These are phyloP conservation scores for Arthrocladium fulminans DNA, from an alignment of 2,329 filamentous ascomycete genomes.

Conservation along the genomic window DNA sequence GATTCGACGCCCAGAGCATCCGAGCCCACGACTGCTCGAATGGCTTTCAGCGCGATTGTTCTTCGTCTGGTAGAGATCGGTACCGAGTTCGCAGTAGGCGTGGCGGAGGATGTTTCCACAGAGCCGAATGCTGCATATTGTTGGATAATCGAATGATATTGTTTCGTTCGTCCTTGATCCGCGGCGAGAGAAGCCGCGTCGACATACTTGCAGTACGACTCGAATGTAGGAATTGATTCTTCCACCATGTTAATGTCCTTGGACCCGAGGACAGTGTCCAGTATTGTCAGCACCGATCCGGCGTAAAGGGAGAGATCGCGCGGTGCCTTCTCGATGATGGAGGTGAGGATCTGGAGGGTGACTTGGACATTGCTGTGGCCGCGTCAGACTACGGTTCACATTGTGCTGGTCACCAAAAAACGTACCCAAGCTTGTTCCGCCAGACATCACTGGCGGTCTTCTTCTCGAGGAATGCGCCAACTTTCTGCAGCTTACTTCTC, in stretches of 20 bases:
- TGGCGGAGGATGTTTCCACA: conserved; percentile 40
- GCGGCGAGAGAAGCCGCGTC: conserved; percentile 77
- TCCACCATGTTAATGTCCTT: conserved; percentile 89
- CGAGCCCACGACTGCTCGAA: conserved; percentile 70
- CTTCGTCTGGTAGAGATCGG: conserved; percentile 72
- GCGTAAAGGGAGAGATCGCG: conserved; percentile 87
- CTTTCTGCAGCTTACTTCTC: conserved; percentile 90
- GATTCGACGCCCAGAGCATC: conserved; percentile 69
- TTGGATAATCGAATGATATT: conserved; percentile 73
- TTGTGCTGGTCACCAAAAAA: conserved; percentile 5
- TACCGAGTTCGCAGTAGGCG: conserved; percentile 38
- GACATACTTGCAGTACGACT: conserved; percentile 80
- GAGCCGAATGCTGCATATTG: conserved; percentile 74
- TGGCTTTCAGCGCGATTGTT: conserved; percentile 64
- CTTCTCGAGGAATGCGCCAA: conserved; percentile 88
- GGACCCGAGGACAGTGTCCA: conserved; percentile 73
- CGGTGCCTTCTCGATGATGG: conserved; percentile 85
- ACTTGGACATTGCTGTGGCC: conserved; percentile 73
- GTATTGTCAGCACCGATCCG: conserved; percentile 71
- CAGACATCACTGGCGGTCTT: conserved; percentile 87
- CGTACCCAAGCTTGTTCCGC: conserved; percentile 75
- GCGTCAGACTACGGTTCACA: conserved; percentile 3
- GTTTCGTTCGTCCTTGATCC: conserved; percentile 70
- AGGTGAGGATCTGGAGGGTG: conserved; percentile 82
- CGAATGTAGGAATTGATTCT: conserved; percentile 76